Evolutionary conservation across 148 eudicot species (phyloP).

Genomic region (Polygonum aviculare): DNA sequence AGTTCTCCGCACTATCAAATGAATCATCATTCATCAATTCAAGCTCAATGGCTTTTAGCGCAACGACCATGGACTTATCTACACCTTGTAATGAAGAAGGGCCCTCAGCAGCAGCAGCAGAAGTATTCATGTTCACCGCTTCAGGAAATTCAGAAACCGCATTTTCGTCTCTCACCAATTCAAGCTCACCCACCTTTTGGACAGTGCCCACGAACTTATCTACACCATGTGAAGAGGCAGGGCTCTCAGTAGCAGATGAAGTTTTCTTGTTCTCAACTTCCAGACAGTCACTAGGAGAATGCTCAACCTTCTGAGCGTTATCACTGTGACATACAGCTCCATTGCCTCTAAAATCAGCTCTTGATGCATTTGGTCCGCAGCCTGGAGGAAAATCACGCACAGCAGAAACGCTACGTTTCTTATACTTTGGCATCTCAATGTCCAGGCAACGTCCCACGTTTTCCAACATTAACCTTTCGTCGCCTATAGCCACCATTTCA

Average conservation of each 20-base stretch:
- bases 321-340: neutral
- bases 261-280: neutral
- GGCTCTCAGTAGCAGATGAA: neutral
- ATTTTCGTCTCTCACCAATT: neutral
- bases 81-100: neutral
- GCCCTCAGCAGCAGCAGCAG: neutral
- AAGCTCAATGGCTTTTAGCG: neutral
- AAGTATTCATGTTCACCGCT: neutral
- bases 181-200: neutral
- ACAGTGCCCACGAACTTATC: neutral
- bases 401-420: slow-evolving; percentile 53
- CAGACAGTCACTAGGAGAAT: neutral
- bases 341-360: neutral
- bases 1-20: neutral
- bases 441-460: slow-evolving; percentile 21
- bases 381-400: slow-evolving; percentile 64
- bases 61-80: neutral
- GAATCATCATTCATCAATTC: slow-evolving; percentile 7
- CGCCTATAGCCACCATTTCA: slow-evolving; percentile 27
- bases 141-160: neutral
- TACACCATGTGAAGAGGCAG: neutral
- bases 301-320: neutral
- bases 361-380: slow-evolving; percentile 41
- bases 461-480: slow-evolving; percentile 24
- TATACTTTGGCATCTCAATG: slow-evolving; percentile 30